Percentiles rank a stretch among this genome's conserved stretches.
Evolutionary conservation across 345 rosid species (phyloP).

Genomic region (Populus alba): DNA sequence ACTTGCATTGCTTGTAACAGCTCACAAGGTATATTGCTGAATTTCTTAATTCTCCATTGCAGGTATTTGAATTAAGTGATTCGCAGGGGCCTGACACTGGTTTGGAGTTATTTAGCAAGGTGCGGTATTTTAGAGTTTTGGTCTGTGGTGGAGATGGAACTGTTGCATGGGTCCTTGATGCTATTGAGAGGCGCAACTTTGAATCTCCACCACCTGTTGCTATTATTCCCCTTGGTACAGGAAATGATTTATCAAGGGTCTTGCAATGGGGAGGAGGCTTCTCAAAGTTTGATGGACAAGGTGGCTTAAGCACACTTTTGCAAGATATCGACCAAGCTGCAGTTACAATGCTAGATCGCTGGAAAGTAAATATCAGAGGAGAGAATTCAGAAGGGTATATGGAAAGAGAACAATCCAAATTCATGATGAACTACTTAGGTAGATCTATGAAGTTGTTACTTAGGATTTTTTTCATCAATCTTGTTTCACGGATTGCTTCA

Average conservation of each 20-base stretch:
- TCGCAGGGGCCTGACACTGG: constrained; percentile 80
- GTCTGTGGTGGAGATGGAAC: constrained; percentile 96
- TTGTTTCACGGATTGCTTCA: not conserved
- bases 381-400: not conserved
- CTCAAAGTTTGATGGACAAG: constrained; percentile 68
- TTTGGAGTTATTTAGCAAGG: constrained; percentile 74
- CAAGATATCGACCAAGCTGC: constrained; percentile 78
- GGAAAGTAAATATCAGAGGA: constrained; percentile 80
- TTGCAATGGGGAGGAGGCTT: constrained; percentile 88
- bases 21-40: not conserved
- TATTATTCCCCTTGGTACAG: constrained; percentile 93
- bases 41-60: constrained; percentile 5
- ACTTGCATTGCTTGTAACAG: not conserved
- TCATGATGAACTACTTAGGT: constrained; percentile 93
- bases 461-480: not conserved
- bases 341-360: constrained; percentile 83
- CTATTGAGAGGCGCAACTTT: constrained; percentile 80
- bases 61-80: constrained; percentile 84
- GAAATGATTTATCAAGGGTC: constrained; percentile 91
- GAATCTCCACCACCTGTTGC: constrained; percentile 96
- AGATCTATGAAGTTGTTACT: not conserved
- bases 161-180: constrained; percentile 85
- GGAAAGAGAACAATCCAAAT: constrained; percentile 49
- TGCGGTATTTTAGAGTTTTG: constrained; percentile 86
- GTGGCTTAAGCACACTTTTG: constrained; percentile 72